Percentiles rank a stretch among this genome's conserved stretches.
These are phyloP conservation scores for Boletus fagicola DNA, from an alignment of 768 basidiomycete genomes.

Conservation along the genomic window DNA sequence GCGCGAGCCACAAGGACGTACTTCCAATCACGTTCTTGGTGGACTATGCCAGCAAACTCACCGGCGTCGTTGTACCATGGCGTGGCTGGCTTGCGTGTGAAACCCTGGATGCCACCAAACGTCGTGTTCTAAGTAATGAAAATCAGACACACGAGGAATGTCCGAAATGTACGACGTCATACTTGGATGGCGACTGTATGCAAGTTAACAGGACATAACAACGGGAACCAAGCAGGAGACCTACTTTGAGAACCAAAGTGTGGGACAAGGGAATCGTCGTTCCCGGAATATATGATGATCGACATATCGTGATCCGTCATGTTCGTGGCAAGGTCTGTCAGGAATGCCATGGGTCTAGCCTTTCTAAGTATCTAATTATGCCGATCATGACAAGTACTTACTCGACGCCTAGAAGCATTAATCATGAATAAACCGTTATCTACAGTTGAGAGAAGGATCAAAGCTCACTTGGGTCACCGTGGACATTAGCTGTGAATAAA, in stretches of 20 bases:
- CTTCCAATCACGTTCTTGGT: slow-evolving; percentile 67
- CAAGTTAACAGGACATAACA: slow-evolving; percentile 3
- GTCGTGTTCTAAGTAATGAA: slow-evolving; percentile 60
- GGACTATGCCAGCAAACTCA: slow-evolving; percentile 62
- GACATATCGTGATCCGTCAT: slow-evolving; percentile 46
- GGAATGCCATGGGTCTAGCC: slow-evolving; percentile 41
- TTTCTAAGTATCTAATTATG: too few species aligned
- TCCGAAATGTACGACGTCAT: background rate
- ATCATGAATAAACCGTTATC: background rate
- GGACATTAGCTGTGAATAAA: slow-evolving; percentile 5
- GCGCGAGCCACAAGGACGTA: slow-evolving; percentile 40
- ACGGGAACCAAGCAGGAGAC: slow-evolving; percentile 6
- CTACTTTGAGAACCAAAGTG: slow-evolving; percentile 63
- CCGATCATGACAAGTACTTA: slow-evolving; percentile 18
- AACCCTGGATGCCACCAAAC: slow-evolving; percentile 75
- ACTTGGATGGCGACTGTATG: slow-evolving; percentile 55
- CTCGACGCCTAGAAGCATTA: slow-evolving; percentile 31
- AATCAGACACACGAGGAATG: background rate
- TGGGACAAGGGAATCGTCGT: slow-evolving; percentile 62
- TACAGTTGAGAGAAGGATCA: background rate
- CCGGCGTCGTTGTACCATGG: slow-evolving; percentile 60
- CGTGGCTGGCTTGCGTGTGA: slow-evolving; percentile 64
- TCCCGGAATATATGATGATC: slow-evolving; percentile 62
- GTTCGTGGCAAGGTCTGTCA: slow-evolving; percentile 65
- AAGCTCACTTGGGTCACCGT: slow-evolving; percentile 34